A percentile compares a stretch with the other conserved stretches of the same genome.
Evolutionary conservation across 192 early-diverging fungal genomes (phyloP).

Genomic region (Backusella psychrophila): DNA sequence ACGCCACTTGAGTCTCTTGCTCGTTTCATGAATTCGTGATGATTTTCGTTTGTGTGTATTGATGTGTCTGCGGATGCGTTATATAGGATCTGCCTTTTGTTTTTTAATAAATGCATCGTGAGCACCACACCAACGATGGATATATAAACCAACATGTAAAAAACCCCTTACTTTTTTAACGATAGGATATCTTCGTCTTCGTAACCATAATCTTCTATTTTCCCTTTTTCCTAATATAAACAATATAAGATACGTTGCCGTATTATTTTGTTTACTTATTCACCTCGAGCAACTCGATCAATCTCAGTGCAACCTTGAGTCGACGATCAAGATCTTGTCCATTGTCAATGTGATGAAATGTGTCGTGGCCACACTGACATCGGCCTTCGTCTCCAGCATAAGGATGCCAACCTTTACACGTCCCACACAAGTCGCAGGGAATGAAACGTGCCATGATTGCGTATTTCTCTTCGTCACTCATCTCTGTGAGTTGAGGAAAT

Average conservation of each 20-base stretch:
- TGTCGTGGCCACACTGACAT: conserved; percentile 48
- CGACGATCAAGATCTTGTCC: conserved; percentile 44
- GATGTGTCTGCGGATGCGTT: background rate
- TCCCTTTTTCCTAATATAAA: conserved; percentile 46
- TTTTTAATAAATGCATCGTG: background rate
- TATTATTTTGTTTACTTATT: background rate
- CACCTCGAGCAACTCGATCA: conserved; percentile 47
- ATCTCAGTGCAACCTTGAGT: conserved; percentile 42
- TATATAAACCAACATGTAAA: background rate
- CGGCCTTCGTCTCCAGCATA: conserved; percentile 24
- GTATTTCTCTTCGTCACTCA: conserved; percentile 34
- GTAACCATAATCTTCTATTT: conserved; percentile 50
- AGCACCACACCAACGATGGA: too few species aligned
- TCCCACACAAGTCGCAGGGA: conserved; percentile 42
- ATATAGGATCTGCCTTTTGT: conserved; percentile 12
- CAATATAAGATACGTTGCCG: too few species aligned
- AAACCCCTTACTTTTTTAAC: conserved; percentile 39
- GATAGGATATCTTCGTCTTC: conserved; percentile 47
- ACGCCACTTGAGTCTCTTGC: background rate
- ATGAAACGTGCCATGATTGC: conserved; percentile 47
- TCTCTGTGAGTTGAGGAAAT: conserved; percentile 14
- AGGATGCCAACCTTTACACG: conserved; percentile 48
- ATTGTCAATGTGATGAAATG: conserved; percentile 44
- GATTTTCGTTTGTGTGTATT: background rate
- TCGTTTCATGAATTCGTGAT: background rate